Conservation (phyloP, 1,139 yeast species). For the Hansenula sp. region DNA sequence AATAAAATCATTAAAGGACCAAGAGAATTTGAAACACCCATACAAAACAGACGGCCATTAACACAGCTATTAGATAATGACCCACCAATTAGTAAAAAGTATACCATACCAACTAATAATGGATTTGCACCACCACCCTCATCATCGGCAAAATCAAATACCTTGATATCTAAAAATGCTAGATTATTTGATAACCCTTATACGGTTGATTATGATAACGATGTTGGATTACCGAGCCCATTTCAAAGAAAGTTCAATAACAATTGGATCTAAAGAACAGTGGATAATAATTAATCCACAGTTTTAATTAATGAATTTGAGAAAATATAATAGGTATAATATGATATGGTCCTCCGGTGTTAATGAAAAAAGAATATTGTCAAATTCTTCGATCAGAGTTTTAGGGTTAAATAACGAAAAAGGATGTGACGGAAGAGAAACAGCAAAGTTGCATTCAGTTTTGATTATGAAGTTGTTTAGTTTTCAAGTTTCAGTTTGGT, state of each 20-base stretch:
- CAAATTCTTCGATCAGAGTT: too few relatives aligned
- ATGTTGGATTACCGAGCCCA: constrained; percentile 15
- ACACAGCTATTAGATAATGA: constrained; percentile 17
- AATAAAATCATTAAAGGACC: constrained; percentile 5
- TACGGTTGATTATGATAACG: constrained; percentile 11
- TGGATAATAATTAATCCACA: too few relatives aligned
- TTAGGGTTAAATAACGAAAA: too few relatives aligned
- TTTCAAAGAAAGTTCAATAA: constrained; percentile 20
- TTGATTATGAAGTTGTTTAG: too few relatives aligned
- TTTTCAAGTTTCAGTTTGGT: too few relatives aligned
- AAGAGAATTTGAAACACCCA: constrained; percentile 9
- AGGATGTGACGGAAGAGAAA: too few relatives aligned
- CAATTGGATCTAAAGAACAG: constrained; percentile 16
- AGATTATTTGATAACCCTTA: constrained; percentile 18
- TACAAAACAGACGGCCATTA: constrained; percentile 14
- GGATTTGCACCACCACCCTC: constrained; percentile 12
- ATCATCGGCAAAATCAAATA: constrained; percentile 12
- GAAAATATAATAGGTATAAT: too few relatives aligned
- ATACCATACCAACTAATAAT: constrained; percentile 15
- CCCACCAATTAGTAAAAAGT: constrained; percentile 16
- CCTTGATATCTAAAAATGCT: constrained; percentile 20
- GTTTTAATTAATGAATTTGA: too few relatives aligned
- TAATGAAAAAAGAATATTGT: too few relatives aligned
- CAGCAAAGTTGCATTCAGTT: too few relatives aligned
- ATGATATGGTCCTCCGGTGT: too few relatives aligned